A percentile compares a stretch with the other conserved stretches of the same genome.
Conservation (phyloP, 2,329 filamentous ascomycete genomes). For the Fusarium sarcochroum region DNA sequence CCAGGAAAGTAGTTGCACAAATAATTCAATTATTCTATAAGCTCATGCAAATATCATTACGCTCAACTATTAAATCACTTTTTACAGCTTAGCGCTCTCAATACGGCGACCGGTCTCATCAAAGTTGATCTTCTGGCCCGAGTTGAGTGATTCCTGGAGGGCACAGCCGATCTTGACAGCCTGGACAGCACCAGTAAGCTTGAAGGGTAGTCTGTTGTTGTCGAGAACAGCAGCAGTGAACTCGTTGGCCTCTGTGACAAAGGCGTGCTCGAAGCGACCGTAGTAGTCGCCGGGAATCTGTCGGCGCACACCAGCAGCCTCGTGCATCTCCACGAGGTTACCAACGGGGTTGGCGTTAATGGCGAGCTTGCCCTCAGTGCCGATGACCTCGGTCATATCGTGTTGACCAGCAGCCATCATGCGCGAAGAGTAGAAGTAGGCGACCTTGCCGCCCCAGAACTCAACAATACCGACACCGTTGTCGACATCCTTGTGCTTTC, state of each 20-base stretch:
- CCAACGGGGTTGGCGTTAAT: slow-evolving; percentile 71
- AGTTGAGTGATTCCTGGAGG: slow-evolving; percentile 70
- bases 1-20: background rate
- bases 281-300: slow-evolving; percentile 75
- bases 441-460: slow-evolving; percentile 74
- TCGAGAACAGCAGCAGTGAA: slow-evolving; percentile 73
- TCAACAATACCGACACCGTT: slow-evolving; percentile 70
- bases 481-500: slow-evolving; percentile 52
- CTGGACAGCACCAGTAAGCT: slow-evolving; percentile 69
- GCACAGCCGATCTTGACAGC: slow-evolving; percentile 73
- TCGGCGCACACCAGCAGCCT: slow-evolving; percentile 63
- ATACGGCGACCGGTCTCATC: slow-evolving; percentile 58
- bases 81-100: slow-evolving; percentile 44
- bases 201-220: slow-evolving; percentile 68
- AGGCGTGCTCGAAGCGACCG: slow-evolving; percentile 73
- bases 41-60: background rate
- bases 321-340: slow-evolving; percentile 69
- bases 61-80: background rate
- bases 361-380: slow-evolving; percentile 73
- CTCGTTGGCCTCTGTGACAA: slow-evolving; percentile 74
- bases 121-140: slow-evolving; percentile 71
- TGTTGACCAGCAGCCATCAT: slow-evolving; percentile 80
- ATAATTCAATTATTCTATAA: slow-evolving; percentile 18
- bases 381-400: slow-evolving; percentile 77
- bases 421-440: slow-evolving; percentile 74